Conservation (phyloP, 192 early-diverging fungal genomes). For the Paraglomus brasilianum region DNA sequence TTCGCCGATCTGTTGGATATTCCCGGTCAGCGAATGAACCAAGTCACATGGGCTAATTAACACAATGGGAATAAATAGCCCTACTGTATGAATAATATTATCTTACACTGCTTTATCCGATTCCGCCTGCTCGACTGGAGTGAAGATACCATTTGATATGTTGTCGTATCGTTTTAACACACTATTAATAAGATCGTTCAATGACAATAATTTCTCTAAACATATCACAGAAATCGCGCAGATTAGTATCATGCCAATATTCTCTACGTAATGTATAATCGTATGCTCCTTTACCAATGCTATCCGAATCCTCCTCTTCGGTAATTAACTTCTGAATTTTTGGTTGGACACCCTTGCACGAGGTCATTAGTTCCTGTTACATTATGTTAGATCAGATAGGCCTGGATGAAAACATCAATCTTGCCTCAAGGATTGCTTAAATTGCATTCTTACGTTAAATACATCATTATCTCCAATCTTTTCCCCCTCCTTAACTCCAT, state of each 20-base stretch:
- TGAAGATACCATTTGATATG: constrained; percentile 48
- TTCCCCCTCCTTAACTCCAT: constrained; percentile 61
- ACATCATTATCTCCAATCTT: constrained; percentile 49
- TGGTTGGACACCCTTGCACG: constrained; percentile 67
- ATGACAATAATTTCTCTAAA: constrained; percentile 61
- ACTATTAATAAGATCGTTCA: constrained; percentile 81
- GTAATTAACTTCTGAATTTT: constrained; percentile 73
- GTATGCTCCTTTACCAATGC: constrained; percentile 56
- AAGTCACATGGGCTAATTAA: no score
- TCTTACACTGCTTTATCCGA: no score
- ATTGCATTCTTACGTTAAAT: constrained; percentile 38
- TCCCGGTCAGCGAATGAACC: no score
- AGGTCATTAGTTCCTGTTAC: constrained; percentile 60
- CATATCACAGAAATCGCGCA: background rate
- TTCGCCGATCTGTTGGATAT: no score
- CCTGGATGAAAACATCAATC: background rate
- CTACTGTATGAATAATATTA: no score
- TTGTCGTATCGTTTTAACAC: constrained; percentile 72
- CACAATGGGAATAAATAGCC: no score
- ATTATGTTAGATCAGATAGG: background rate
- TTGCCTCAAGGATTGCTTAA: constrained; percentile 3
- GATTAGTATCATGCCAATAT: background rate
- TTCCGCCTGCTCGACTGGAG: constrained; percentile 25
- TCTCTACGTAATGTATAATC: background rate
- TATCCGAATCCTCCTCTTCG: constrained; percentile 71